Base-by-base conservation (phyloP, 306 rosid species). In the Trifolium fragiferum region DNA sequence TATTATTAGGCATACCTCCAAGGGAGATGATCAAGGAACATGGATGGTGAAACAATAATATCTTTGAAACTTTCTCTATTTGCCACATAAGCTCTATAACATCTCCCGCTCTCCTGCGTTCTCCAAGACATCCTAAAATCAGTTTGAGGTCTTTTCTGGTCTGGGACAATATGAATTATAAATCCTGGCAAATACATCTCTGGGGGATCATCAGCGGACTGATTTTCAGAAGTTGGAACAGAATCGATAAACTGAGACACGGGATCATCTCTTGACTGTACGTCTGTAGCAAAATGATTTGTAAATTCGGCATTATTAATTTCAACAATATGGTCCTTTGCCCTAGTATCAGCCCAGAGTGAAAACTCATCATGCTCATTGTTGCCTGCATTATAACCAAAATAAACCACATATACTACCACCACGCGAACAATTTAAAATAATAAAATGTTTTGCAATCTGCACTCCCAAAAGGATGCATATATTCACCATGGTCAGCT, bases 1-100 rank as follows among this genome's bases (percentile, higher is more conserved):
- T 63, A 75, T 76, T 66, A 77, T 85, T 70, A 54, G 60, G 43
- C 83, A 68, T 88, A 93, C 98, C 98, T 93, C 98, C 98, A 93
- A 66, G 98, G 98, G 32, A 93, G 93, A 86, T 93, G 98, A 67
- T 93, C 98, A n/a, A 93, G 92, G 86, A 93, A 91, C 98, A 93
- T 93, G 49, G 96, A 93, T 44, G 90, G 90, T 14, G 97, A 88
- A 70, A 93, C 96, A 75, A 81, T 55, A 66, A 93, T 90, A 78
- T 93, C 97, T 80, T 81, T 90, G 90, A 90, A 93, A 70, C 57
- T 86, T 69, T 93, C 92, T 85, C 89, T 84, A 68, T 74, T 80
- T 72, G 93, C 96, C 38, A 90, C 2, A 66, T 89, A 90, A 68
- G 97, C 98, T 80, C 80, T 88, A 64, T 84, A 87, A 65, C 73